Conservation (phyloP, 192 early-diverging fungal species). For the Coemansia reversa region DNA sequence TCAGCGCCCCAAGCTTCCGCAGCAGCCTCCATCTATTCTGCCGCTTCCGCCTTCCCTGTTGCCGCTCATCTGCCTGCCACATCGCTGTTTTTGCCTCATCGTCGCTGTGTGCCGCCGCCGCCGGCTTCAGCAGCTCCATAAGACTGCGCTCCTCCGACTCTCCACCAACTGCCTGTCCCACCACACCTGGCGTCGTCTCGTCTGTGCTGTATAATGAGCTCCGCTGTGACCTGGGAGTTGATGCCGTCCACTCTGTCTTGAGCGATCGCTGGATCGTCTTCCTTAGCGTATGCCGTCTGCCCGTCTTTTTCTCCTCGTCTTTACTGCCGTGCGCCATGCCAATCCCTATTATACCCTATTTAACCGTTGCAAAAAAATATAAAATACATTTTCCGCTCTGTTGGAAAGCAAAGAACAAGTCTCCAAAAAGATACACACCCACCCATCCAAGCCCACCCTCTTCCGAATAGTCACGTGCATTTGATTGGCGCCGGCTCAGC, state of each 20-base stretch:
- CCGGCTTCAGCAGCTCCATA: constrained; percentile 17
- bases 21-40: constrained; percentile 14
- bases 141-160: constrained; percentile 12
- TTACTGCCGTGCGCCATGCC: background rate
- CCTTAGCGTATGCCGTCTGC: constrained; percentile 18
- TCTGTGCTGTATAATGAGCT: background rate
- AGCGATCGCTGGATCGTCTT: constrained; percentile 18
- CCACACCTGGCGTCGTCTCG: background rate
- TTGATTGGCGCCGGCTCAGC: background rate
- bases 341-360: background rate
- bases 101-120: background rate
- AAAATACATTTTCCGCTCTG: background rate
- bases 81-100: background rate
- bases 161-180: background rate
- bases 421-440: background rate
- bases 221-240: constrained; percentile 6
- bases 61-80: constrained; percentile 5
- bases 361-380: background rate
- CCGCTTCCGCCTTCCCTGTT: constrained; percentile 1
- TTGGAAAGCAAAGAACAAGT: background rate
- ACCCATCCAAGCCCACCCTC: background rate
- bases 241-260: constrained; percentile 12
- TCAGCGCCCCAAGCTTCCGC: constrained; percentile 4
- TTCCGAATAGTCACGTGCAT: background rate
- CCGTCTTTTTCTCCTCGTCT: background rate